Base-by-base conservation (phyloP, 306 rosid genomes). In the Cotoneaster glaucophyllus region DNA sequence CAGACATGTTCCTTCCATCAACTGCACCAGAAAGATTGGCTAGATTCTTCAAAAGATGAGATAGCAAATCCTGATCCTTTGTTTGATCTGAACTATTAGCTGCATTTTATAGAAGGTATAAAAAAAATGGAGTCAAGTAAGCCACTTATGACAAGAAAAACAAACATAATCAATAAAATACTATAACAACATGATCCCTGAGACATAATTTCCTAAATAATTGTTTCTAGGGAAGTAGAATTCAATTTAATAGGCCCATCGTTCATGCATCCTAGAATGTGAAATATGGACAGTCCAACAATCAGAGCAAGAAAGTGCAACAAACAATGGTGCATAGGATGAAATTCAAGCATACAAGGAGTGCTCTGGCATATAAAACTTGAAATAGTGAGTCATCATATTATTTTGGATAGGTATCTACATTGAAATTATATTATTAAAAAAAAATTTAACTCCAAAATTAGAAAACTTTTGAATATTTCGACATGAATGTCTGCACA, bases 21-120 rank as follows among this genome's bases (percentile, higher is more conserved):
- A 71, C 77, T 50, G 89, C 76, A 81, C 85, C 90, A 37, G 88
- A 80, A 63, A 83, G 69, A 82, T 78, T 83, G 52, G 87, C 93
- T 69, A 93, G 83, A 86, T 78, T 93, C 79, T 71, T 82, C 77
- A 88, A 84, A 41, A 90, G 84, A 83, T 86, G 93, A 65, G 89
- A 84, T 8, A 91, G 80, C 58, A 90, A 78, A 83, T 88, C 93
- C 73, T 83, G 93, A 80, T 85, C 90, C 81, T 74, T 88, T 19
- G 80, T 53, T 53, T 83, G 81, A 80, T 85, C 88, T 31, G 89
- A 81, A 61, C 74, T 85, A 82, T 81, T 87, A 77, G 93, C 98
- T 93, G 91, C 87, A 84, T 73, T 75, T 82, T 67, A 84, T 44
- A 82, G 64, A 83, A 74, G 75, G 71, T 76, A 86, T 22, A 48